phyloP scores from a whole-genome alignment of 208 protist species.

The Vickermania spadyakhi region DNA sequence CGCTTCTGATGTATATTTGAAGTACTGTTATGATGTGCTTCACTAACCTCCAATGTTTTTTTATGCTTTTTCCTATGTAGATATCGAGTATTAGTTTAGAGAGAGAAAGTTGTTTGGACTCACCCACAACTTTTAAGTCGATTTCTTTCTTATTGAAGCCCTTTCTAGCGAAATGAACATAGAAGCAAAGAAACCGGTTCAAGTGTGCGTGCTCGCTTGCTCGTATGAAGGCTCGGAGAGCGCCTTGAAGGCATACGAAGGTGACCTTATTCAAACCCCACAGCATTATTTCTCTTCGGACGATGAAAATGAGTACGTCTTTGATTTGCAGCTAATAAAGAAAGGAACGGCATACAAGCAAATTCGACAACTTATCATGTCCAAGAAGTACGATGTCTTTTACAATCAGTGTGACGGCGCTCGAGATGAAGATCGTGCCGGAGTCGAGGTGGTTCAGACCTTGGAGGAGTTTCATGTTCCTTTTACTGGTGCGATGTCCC shows the following conservation, averaged over 20 bases:
- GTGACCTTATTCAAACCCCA: slow-evolving; percentile 61
- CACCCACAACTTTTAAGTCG: too few species aligned
- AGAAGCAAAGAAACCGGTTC: slow-evolving; percentile 15
- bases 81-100: too few species aligned
- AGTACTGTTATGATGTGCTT: background rate
- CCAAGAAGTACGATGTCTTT: slow-evolving; percentile 76
- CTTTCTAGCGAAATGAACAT: too few species aligned
- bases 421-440: slow-evolving; percentile 82
- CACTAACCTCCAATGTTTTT: too few species aligned
- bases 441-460: slow-evolving; percentile 77
- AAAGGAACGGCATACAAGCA: slow-evolving; percentile 80
- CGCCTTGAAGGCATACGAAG: slow-evolving; percentile 69
- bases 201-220: slow-evolving; percentile 72
- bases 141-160: too few species aligned
- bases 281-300: slow-evolving; percentile 64
- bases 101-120: too few species aligned
- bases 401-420: slow-evolving; percentile 89
- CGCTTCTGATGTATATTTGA: background rate
- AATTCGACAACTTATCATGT: slow-evolving; percentile 76
- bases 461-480: slow-evolving; percentile 85
- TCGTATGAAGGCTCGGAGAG: slow-evolving; percentile 84
- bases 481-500: slow-evolving; percentile 82
- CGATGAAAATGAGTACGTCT: slow-evolving; percentile 38
- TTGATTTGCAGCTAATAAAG: slow-evolving; percentile 59
- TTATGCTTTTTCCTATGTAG: too few species aligned